Evolutionary conservation across 768 basidiomycete species (phyloP).

Genomic region (Russula ochroleuca): DNA sequence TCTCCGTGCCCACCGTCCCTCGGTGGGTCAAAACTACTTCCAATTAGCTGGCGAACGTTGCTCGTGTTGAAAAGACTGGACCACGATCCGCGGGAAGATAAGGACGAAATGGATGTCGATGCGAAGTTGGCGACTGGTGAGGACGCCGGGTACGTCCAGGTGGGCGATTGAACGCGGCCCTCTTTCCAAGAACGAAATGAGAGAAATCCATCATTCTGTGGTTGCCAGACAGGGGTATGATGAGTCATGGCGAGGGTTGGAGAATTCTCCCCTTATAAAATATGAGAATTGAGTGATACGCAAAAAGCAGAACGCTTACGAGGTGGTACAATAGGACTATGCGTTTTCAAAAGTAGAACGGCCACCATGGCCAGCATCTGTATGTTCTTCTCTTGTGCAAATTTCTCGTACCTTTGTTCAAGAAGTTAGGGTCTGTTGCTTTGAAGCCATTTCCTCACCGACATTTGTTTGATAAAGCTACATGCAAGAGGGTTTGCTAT

Average conservation of each 20-base stretch:
- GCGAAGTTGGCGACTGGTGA: conserved; percentile 42
- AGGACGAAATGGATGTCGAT: conserved; percentile 46
- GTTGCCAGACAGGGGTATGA: conserved; percentile 23
- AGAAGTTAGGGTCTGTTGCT: not conserved
- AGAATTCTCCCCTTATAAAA: not conserved
- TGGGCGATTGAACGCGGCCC: conserved; percentile 39
- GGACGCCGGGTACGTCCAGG: conserved; percentile 47
- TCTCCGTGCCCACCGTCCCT: conserved; percentile 36
- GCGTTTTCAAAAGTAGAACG: conserved; percentile 56
- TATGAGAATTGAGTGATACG: not conserved
- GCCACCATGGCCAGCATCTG: conserved; percentile 82
- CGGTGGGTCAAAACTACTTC: conserved; percentile 50
- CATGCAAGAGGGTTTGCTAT: conserved; percentile 15
- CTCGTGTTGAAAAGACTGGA: conserved; percentile 69
- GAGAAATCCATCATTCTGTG: conserved; percentile 54
- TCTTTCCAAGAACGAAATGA: conserved; percentile 40
- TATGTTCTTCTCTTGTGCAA: conserved; percentile 54
- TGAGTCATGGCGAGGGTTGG: conserved; percentile 6
- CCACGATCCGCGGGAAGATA: conserved; percentile 75
- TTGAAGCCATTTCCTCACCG: conserved; percentile 15
- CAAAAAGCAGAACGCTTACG: conserved; percentile 22
- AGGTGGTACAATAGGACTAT: conserved; percentile 22
- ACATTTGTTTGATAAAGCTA: conserved; percentile 32
- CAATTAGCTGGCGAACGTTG: conserved; percentile 64
- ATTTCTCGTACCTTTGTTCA: conserved; percentile 40